phyloP scores from a whole-genome alignment of 495 filamentous ascomycete species.

The Pseudoneurospora amorphoporcata region DNA sequence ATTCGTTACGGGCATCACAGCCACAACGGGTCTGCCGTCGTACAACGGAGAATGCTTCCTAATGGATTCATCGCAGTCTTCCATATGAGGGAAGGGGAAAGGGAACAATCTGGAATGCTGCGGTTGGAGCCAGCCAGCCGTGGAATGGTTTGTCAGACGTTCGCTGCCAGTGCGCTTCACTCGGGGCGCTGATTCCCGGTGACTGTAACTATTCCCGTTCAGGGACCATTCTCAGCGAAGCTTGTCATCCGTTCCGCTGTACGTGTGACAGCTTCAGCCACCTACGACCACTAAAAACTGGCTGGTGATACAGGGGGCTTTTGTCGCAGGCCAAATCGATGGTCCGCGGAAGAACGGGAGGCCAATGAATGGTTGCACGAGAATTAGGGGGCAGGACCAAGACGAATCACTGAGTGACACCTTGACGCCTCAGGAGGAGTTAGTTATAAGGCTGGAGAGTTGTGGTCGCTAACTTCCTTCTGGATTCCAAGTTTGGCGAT shows the following conservation, averaged over 20 bases:
- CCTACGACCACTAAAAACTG: background rate
- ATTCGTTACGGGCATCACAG: background rate
- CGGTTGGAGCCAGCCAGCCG: background rate
- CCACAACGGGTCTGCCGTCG: background rate
- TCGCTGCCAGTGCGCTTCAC: background rate
- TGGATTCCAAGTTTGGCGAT: background rate
- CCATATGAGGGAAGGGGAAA: background rate
- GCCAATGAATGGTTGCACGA: background rate
- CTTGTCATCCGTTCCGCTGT: background rate
- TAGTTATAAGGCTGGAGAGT: no score
- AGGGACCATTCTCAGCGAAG: background rate
- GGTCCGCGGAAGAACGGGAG: background rate
- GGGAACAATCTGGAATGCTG: background rate
- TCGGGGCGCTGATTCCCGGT: background rate
- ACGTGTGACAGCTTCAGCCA: background rate
- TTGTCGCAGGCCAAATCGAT: no score
- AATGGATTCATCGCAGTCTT: no score
- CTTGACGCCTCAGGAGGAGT: background rate
- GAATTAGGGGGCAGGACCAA: background rate
- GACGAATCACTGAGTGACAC: background rate
- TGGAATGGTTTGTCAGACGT: background rate
- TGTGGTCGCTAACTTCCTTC: background rate
- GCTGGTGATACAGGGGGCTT: background rate
- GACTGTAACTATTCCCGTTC: background rate
- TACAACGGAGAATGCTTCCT: background rate